phyloP scores from a whole-genome alignment of 2,329 filamentous ascomycete species.

The Talaromyces amestolkiae region DNA sequence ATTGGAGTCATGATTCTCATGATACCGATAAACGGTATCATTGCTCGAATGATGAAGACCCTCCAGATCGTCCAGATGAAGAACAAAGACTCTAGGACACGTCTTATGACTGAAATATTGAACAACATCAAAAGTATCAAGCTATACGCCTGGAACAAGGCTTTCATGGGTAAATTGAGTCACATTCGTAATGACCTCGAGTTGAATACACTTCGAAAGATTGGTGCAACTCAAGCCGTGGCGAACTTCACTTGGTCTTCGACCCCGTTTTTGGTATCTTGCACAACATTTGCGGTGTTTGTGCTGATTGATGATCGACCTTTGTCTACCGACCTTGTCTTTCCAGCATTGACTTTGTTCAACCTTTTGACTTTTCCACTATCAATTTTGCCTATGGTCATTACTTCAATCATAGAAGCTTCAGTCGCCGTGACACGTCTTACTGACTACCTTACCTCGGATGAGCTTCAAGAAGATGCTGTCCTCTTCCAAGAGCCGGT shows the following conservation, averaged over 20 bases:
- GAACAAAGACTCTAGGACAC: slow-evolving; percentile 92
- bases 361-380: slow-evolving; percentile 95
- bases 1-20: slow-evolving; percentile 94
- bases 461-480: slow-evolving; percentile 86
- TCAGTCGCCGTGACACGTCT: slow-evolving; percentile 87
- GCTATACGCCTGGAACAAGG: slow-evolving; percentile 93
- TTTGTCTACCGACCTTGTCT: slow-evolving; percentile 90
- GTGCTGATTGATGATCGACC: slow-evolving; percentile 79
- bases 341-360: slow-evolving; percentile 88
- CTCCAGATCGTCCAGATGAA: slow-evolving; percentile 98
- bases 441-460: slow-evolving; percentile 78
- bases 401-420: slow-evolving; percentile 92
- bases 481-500: slow-evolving; percentile 68
- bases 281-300: slow-evolving; percentile 92
- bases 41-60: slow-evolving; percentile 89
- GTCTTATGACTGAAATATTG: slow-evolving; percentile 93
- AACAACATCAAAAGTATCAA: slow-evolving; percentile 99
- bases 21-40: slow-evolving; percentile 92
- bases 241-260: slow-evolving; percentile 98
- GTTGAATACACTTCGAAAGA: slow-evolving; percentile 91
- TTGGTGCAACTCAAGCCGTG: slow-evolving; percentile 87
- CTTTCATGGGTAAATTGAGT: slow-evolving; percentile 97
- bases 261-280: slow-evolving; percentile 95
- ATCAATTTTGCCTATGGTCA: slow-evolving; percentile 93
- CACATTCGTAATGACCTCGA: slow-evolving; percentile 94